Percentiles rank a stretch among this genome's conserved stretches.
Conservation (phyloP, 345 rosid species). For the Linum lewisii region DNA sequence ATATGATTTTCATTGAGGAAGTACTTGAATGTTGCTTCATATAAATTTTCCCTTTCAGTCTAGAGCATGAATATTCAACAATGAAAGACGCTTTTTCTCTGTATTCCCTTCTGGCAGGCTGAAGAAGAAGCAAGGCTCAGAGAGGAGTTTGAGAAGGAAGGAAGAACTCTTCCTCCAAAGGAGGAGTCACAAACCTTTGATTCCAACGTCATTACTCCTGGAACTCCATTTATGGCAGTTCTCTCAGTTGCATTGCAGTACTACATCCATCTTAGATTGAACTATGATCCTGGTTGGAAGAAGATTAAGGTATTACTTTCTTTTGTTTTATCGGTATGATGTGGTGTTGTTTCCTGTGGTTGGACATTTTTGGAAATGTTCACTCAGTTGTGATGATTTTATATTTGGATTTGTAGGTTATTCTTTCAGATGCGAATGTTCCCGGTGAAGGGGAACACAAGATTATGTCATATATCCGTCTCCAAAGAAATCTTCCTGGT, state of each 20-base stretch:
- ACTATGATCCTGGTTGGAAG: constrained; percentile 18
- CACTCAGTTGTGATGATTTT: too few species aligned
- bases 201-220: constrained; percentile 31
- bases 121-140: neutral
- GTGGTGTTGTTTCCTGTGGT: too few species aligned
- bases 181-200: constrained; percentile 10
- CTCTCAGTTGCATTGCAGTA: constrained; percentile 22
- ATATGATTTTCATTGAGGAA: too few species aligned
- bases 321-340: neutral
- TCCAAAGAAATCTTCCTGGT: constrained; percentile 27
- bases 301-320: constrained; percentile 19
- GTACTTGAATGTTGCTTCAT: too few species aligned
- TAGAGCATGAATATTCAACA: neutral
- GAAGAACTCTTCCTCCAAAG: neutral
- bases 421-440: constrained; percentile 28
- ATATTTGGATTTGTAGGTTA: constrained; percentile 13
- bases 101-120: neutral
- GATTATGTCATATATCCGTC: constrained; percentile 29
- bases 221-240: constrained; percentile 28
- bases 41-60: too few species aligned
- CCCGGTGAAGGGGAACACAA: constrained; percentile 36
- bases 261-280: constrained; percentile 23
- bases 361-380: neutral
- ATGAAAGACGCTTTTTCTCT: neutral
- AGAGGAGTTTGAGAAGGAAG: neutral